Percentiles rank a stretch among this genome's conserved stretches.
Conservation (phyloP, 2,329 filamentous ascomycete genomes). For the Diaporthe nobilis region DNA sequence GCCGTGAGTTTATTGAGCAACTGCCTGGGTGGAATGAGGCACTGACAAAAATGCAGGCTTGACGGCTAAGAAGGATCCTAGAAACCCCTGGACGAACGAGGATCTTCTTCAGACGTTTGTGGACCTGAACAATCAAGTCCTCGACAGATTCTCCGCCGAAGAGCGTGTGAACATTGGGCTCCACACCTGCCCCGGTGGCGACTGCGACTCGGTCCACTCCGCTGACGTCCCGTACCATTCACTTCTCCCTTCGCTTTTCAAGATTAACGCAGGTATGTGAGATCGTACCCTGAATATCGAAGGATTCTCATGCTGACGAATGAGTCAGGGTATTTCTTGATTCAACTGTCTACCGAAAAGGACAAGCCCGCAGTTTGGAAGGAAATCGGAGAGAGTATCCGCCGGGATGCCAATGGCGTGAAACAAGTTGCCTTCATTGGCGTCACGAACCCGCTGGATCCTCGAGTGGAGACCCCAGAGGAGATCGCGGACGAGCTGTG, state of each 20-base stretch:
- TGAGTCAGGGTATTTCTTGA: neutral
- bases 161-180: too few species aligned
- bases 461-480: neutral
- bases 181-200: too few species aligned
- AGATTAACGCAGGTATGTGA: neutral
- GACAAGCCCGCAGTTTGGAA: neutral
- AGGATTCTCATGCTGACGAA: neutral
- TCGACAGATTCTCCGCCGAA: too few species aligned
- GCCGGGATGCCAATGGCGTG: conserved; percentile 1
- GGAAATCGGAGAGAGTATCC: neutral
- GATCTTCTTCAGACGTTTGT: too few species aligned
- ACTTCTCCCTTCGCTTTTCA: conserved; percentile 3
- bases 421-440: neutral
- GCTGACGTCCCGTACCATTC: conserved; percentile 1
- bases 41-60: too few species aligned
- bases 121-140: too few species aligned
- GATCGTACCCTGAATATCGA: neutral
- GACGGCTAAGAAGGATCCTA: too few species aligned
- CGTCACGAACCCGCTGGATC: neutral
- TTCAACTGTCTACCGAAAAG: neutral
- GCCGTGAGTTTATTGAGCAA: too few species aligned
- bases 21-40: too few species aligned
- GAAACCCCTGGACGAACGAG: too few species aligned
- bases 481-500: neutral
- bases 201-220: neutral